Percentiles rank a stretch among this genome's conserved stretches.
Evolutionary conservation across 768 basidiomycete species (phyloP).

Genomic region (Mycena polygramma): DNA sequence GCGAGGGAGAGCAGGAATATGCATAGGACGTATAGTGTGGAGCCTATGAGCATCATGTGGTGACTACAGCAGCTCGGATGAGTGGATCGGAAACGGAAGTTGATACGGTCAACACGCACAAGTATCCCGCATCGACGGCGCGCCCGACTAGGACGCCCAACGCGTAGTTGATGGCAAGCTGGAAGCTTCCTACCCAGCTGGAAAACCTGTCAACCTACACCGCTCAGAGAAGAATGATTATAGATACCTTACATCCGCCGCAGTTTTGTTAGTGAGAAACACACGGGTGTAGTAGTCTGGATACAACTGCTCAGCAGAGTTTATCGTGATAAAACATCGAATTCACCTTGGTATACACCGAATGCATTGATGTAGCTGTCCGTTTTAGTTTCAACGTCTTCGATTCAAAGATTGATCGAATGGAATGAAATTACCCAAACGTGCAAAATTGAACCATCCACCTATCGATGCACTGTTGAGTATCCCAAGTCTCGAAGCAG

Average conservation of each 20-base stretch:
- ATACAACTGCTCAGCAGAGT: background rate
- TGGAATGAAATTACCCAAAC: conserved; percentile 55
- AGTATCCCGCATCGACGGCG: conserved; percentile 64
- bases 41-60: conserved; percentile 52
- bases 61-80: conserved; percentile 47
- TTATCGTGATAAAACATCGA: conserved; percentile 27
- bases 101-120: conserved; percentile 49
- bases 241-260: conserved; percentile 60
- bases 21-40: conserved; percentile 52
- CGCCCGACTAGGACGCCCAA: conserved; percentile 56
- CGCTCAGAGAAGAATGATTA: no score
- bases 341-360: conserved; percentile 56
- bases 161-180: conserved; percentile 60
- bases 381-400: no score
- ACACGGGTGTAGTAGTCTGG: conserved; percentile 58
- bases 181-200: conserved; percentile 66
- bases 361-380: conserved; percentile 59
- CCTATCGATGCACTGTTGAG: no score
- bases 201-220: background rate
- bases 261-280: conserved; percentile 52
- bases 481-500: no score
- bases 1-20: conserved; percentile 62
- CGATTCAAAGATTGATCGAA: no score
- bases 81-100: conserved; percentile 37
- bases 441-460: conserved; percentile 63